Percentiles rank a stretch among this genome's conserved stretches.
phyloP scores from a whole-genome alignment of 192 early-diverging fungal species.

The Powellomyces hirtus region DNA sequence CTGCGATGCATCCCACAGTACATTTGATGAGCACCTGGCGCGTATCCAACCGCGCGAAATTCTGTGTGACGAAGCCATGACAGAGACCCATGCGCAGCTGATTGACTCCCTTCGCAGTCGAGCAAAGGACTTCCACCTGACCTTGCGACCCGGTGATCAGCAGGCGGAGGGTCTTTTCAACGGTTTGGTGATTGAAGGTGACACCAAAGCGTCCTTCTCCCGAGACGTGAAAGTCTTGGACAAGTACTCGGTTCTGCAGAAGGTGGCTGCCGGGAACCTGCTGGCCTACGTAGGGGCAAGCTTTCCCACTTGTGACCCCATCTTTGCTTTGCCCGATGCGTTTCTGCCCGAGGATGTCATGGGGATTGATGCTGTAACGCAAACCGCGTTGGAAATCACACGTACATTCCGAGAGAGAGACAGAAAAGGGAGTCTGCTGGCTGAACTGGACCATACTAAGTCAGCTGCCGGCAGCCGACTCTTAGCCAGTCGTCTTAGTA shows the following conservation, averaged over 20 bases:
- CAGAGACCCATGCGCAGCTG: neutral
- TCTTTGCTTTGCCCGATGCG: conserved; percentile 59
- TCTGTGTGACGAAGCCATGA: conserved; percentile 46
- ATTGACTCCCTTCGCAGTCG: neutral
- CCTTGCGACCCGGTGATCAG: neutral
- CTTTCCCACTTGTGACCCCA: conserved; percentile 45
- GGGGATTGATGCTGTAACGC: conserved; percentile 77
- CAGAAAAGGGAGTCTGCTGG: conserved; percentile 62
- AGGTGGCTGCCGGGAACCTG: conserved; percentile 54
- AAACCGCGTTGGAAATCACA: conserved; percentile 75
- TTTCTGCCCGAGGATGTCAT: conserved; percentile 58
- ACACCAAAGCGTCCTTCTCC: neutral
- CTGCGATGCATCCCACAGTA: conserved; percentile 43
- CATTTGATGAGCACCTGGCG: conserved; percentile 66
- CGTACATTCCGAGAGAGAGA: conserved; percentile 42
- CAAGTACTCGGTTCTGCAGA: conserved; percentile 19
- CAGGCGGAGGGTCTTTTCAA: neutral
- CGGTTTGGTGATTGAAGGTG: neutral
- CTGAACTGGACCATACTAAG: conserved; percentile 72
- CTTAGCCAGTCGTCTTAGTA: conserved; percentile 64
- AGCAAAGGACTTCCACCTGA: neutral
- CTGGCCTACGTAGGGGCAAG: conserved; percentile 71
- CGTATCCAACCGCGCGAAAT: conserved; percentile 87
- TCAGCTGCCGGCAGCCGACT: conserved; percentile 78
- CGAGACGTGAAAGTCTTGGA: neutral